phyloP scores from a whole-genome alignment of 805 yeast species.

The Yarrowia osloensis region DNA sequence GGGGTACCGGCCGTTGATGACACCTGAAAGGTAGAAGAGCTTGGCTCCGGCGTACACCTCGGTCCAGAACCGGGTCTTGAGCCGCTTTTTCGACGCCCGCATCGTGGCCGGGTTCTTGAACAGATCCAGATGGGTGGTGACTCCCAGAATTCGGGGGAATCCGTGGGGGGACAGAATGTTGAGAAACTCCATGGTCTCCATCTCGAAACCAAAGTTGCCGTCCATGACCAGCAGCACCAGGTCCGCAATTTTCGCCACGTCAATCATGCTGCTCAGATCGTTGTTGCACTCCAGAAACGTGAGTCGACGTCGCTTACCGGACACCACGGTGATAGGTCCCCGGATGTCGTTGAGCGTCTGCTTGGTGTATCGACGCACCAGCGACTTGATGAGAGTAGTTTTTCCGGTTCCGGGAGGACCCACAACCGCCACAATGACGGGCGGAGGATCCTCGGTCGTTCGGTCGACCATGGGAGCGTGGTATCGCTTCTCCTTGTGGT shows the following conservation, averaged over 20 bases:
- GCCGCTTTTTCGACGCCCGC: slow-evolving; percentile 85
- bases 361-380: slow-evolving; percentile 84
- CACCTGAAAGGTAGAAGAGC: slow-evolving; percentile 90
- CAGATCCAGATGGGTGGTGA: slow-evolving; percentile 91
- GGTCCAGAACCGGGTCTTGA: slow-evolving; percentile 96
- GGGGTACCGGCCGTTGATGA: slow-evolving; percentile 94
- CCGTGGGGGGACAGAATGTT: slow-evolving; percentile 98
- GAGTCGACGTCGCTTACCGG: slow-evolving; percentile 89
- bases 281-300: slow-evolving; percentile 92
- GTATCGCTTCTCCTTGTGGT: slow-evolving; percentile 73
- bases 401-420: slow-evolving; percentile 99
- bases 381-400: slow-evolving; percentile 84
- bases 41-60: slow-evolving; percentile 99
- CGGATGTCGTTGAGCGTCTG: slow-evolving; percentile 81
- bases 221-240: slow-evolving; percentile 85
- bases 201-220: slow-evolving; percentile 97
- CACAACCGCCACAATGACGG: slow-evolving; percentile 91
- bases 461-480: slow-evolving; percentile 98
- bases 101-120: slow-evolving; percentile 87
- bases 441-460: slow-evolving; percentile 98
- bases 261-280: slow-evolving; percentile 93
- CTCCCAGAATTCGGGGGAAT: slow-evolving; percentile 95
- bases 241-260: slow-evolving; percentile 93
- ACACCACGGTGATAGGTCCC: slow-evolving; percentile 95
- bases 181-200: slow-evolving; percentile 99